These are phyloP conservation scores for Alternaria ethzedia DNA, from an alignment of 2,329 filamentous ascomycete genomes.

Conservation along the genomic window DNA sequence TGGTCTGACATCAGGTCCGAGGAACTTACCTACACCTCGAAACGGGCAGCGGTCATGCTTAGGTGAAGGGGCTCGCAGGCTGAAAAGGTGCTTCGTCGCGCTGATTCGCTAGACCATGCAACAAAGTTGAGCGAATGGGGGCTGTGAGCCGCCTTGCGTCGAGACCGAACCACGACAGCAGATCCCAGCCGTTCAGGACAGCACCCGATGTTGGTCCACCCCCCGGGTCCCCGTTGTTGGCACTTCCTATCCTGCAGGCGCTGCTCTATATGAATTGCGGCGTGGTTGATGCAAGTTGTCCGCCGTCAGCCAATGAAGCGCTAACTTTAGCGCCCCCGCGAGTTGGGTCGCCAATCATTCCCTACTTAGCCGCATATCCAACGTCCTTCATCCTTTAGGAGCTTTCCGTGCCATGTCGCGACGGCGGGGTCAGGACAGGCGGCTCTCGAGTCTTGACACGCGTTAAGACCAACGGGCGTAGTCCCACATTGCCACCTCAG, in stretches of 20 bases:
- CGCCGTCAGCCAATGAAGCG: conserved; percentile 16
- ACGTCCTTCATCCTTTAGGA: conserved; percentile 15
- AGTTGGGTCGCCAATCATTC: conserved; percentile 16
- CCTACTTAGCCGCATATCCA: conserved; percentile 9
- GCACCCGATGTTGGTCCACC: conserved; percentile 10
- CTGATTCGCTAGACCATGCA: conserved; percentile 14
- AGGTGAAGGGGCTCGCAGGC: conserved; percentile 12
- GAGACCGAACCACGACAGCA: conserved; percentile 5
- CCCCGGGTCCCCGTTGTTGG: conserved; percentile 14
- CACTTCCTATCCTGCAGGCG: conserved; percentile 15
- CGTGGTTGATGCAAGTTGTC: conserved; percentile 17
- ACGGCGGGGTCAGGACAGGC: conserved; percentile 18
- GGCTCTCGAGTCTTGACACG: conserved; percentile 22
- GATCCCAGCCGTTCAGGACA: conserved; percentile 11
- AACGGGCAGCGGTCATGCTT: conserved; percentile 1
- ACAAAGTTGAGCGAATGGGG: conserved; percentile 12
- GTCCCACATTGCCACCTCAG: conserved; percentile 23
- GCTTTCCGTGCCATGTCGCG: conserved; percentile 26
- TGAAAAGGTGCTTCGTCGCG: conserved; percentile 4
- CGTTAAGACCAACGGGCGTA: conserved; percentile 22
- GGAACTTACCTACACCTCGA: background rate
- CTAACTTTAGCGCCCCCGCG: conserved; percentile 20
- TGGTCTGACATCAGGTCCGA: background rate
- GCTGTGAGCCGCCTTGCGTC: conserved; percentile 4
- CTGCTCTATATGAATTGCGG: conserved; percentile 25